Base-by-base conservation (phyloP, 2,329 filamentous ascomycete species). In the Conoideocrella luteorostrata region DNA sequence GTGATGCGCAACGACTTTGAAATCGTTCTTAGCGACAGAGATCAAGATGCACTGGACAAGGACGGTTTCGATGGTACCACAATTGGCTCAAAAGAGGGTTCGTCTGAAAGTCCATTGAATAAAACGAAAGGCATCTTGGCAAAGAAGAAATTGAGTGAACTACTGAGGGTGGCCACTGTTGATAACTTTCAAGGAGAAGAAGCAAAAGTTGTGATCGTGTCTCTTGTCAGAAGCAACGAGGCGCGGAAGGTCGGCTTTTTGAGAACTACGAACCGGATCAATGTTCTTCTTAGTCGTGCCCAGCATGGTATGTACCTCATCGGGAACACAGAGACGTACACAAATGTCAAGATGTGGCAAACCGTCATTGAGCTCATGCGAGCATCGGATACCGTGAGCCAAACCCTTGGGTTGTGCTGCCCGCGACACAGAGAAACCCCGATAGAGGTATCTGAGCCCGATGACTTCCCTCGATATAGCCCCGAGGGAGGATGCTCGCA, bases 101-200 rank as follows among this genome's bases (percentile, higher is more conserved):
- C 24, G 9, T 6, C 49, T 10, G 49, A 56, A 22, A 30, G 10
- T 13, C 15, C 7, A 7, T 5, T 4, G 2, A 10, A 29, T 4
- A 12, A 21, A 12, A 11, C 12, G 35, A 56, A 28, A 51, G 52
- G 6, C 33, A 22, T n/a, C 63, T 0, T 62, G 81, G 0, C 54
- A 72, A 0, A 64, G 74, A 20, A 66, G 65, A 2, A 57, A n/a
- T n/a, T n/a, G n/a, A n/a, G n/a, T n/a, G n/a, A n/a, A n/a, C n/a
- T n/a, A n/a, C n/a, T 84, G 3, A 64, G 77, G 4, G 59, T 83
- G 0, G 80, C 82, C 0, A 88, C 82, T 0, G 74, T 88, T 0
- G 82, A 87, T 57, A 89, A 88, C 50, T 89, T 87, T 44, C 84
- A 90, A 52, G 86, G 85, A 0, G 84, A 90, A 55, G 84, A 90